A percentile compares a stretch with the other conserved stretches of the same genome.
These are phyloP conservation scores for Fusarium mundagurra DNA, from an alignment of 2,329 filamentous ascomycete genomes.

Conservation along the genomic window DNA sequence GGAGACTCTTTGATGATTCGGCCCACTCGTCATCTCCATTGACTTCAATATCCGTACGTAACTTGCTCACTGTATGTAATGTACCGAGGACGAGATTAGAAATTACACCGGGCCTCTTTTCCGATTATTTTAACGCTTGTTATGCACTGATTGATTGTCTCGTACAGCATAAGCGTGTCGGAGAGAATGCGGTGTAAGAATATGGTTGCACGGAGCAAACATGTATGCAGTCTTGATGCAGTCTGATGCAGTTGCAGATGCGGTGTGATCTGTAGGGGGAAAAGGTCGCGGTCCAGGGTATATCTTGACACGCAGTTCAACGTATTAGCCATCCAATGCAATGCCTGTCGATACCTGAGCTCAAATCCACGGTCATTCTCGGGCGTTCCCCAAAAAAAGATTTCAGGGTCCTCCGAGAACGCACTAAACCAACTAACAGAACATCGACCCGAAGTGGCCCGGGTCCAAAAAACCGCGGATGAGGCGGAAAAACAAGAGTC, in stretches of 20 bases:
- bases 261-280: conserved; percentile 30
- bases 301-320: conserved; percentile 8
- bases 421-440: conserved; percentile 28
- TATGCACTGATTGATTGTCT: conserved; percentile 19
- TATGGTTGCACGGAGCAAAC: conserved; percentile 24
- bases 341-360: conserved; percentile 20
- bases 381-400: conserved; percentile 33
- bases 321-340: conserved; percentile 1
- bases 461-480: conserved; percentile 34
- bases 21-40: conserved; percentile 41
- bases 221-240: conserved; percentile 19
- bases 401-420: conserved; percentile 41
- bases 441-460: conserved; percentile 38
- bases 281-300: conserved; percentile 10
- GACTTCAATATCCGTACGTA: conserved; percentile 23
- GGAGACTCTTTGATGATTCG: conserved; percentile 35
- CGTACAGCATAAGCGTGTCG: conserved; percentile 18
- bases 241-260: conserved; percentile 23
- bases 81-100: conserved; percentile 1
- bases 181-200: conserved; percentile 36
- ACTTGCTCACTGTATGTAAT: background rate
- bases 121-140: background rate
- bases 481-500: conserved; percentile 37
- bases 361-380: conserved; percentile 22
- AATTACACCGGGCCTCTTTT: conserved; percentile 3